Evolutionary conservation across 129 eudicot species (phyloP).

Genomic region (carrot (Daucus carota)): DH1_v3.0 NC_030387.2:5947501-5948000

Average conservation of each 20-base stretch:
- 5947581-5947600: too few species aligned
- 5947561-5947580: neutral
- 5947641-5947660: neutral
- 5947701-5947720: neutral
- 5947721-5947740: neutral
- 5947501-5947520: conserved; percentile 34
- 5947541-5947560: neutral
- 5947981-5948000: too few species aligned
- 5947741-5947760: neutral
- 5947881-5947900: neutral
- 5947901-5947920: too few species aligned
- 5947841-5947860: neutral
- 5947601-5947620: too few species aligned
- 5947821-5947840: neutral
- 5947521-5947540: conserved; percentile 31
- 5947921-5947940: too few species aligned
- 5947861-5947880: neutral
- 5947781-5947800: neutral
- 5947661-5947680: neutral
- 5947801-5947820: neutral
- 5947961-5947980: too few species aligned
- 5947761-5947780: neutral
- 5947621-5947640: too few species aligned
- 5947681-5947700: neutral
- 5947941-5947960: too few species aligned